Evolutionary conservation across 768 basidiomycete genomes (phyloP).

Genomic region (Tephrocybe rancida): DNA sequence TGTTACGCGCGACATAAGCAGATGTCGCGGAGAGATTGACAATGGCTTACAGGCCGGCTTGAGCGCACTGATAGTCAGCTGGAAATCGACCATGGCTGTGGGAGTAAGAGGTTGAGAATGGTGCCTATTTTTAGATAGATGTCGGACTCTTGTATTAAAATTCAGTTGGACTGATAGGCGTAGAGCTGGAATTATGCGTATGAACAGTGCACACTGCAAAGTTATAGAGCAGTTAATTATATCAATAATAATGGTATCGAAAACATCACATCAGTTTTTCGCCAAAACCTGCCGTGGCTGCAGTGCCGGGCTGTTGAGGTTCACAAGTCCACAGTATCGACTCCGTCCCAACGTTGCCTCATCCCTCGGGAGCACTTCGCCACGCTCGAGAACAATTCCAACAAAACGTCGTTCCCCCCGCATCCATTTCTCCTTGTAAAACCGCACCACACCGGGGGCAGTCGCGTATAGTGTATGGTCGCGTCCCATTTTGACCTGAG

Average conservation of each 20-base stretch:
- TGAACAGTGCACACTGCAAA: not conserved
- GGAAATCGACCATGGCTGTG: slow-evolving; percentile 23
- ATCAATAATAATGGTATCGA: slow-evolving; percentile 9
- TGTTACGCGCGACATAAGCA: slow-evolving; percentile 25
- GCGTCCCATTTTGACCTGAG: slow-evolving; percentile 84
- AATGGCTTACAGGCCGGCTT: slow-evolving; percentile 14
- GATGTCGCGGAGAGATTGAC: not conserved
- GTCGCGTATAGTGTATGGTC: slow-evolving; percentile 95
- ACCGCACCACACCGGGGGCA: slow-evolving; percentile 90
- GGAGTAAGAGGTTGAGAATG: slow-evolving; percentile 7
- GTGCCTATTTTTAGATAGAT: slow-evolving; percentile 15
- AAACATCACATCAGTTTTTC: slow-evolving; percentile 19
- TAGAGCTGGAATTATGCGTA: not conserved
- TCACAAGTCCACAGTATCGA: slow-evolving; percentile 79
- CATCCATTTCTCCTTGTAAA: slow-evolving; percentile 84
- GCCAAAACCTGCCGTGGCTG: slow-evolving; percentile 15
- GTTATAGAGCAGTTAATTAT: not conserved
- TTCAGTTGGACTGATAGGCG: too few species aligned
- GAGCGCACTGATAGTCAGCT: slow-evolving; percentile 16
- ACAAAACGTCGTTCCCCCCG: slow-evolving; percentile 76
- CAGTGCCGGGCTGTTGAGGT: slow-evolving; percentile 47
- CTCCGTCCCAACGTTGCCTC: slow-evolving; percentile 75
- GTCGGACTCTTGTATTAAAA: slow-evolving; percentile 1
- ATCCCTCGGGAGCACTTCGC: slow-evolving; percentile 87
- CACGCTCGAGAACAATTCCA: slow-evolving; percentile 81